Conservation (phyloP, 345 rosid species). For the Capsella bursapastoris region DNA sequence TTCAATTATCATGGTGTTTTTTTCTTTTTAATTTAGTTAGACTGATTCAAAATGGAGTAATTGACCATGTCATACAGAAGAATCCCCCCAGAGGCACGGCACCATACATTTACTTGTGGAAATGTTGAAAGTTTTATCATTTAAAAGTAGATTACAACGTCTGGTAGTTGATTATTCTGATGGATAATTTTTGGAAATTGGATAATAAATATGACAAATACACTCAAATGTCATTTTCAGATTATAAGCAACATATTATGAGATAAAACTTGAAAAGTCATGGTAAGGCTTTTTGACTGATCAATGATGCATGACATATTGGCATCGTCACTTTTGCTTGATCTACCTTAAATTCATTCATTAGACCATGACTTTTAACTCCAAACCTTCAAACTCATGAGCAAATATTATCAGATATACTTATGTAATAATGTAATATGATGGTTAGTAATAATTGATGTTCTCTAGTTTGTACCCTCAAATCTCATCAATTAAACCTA, state of each 20-base stretch:
- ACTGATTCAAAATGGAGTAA: conserved; percentile 25
- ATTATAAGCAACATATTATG: conserved; percentile 3
- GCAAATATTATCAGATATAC: background rate
- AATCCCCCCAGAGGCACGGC: conserved; percentile 34
- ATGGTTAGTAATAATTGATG: background rate
- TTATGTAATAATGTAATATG: background rate
- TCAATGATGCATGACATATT: conserved; percentile 16
- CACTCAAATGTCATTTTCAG: conserved; percentile 19
- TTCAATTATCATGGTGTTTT: background rate
- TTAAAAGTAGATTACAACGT: background rate
- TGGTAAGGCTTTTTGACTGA: conserved; percentile 39
- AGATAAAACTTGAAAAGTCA: conserved; percentile 26
- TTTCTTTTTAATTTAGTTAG: background rate
- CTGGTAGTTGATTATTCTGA: conserved; percentile 16
- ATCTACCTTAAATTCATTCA: conserved; percentile 13
- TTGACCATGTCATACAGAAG: conserved; percentile 36
- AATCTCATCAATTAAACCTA: background rate
- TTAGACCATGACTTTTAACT: background rate
- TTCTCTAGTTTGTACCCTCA: background rate
- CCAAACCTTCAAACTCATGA: background rate
- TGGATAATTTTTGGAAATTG: conserved; percentile 2
- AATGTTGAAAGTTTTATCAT: background rate
- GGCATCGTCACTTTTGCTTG: conserved; percentile 12
- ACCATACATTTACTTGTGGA: conserved; percentile 32
- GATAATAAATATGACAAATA: conserved; percentile 8